Conservation (phyloP, 192 early-diverging fungal species). For the Podila epicladia region DNA sequence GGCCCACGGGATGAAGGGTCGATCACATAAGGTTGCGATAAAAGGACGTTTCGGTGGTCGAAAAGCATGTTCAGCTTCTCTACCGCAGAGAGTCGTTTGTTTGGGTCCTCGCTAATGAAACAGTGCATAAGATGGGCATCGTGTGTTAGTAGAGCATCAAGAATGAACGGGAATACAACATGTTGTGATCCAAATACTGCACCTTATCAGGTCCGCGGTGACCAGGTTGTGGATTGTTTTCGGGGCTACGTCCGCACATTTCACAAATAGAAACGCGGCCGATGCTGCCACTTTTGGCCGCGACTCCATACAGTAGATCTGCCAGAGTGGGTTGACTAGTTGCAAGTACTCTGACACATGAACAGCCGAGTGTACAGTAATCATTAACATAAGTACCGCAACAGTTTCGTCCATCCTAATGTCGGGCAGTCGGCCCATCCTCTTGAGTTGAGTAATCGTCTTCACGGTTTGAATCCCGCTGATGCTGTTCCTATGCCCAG, state of each 20-base stretch:
- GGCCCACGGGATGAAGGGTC: slow-evolving; percentile 57
- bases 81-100: slow-evolving; percentile 47
- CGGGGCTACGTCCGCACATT: slow-evolving; percentile 64
- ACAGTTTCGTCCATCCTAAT: slow-evolving; percentile 55
- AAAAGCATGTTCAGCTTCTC: slow-evolving; percentile 56
- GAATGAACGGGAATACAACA: no score
- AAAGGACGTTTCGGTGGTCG: slow-evolving; percentile 58
- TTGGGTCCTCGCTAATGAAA: slow-evolving; percentile 45
- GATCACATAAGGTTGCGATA: slow-evolving; percentile 57
- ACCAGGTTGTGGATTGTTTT: slow-evolving; percentile 51
- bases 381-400: slow-evolving; percentile 57
- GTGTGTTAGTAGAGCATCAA: neutral
- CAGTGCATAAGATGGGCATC: neutral
- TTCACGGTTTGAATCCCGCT: neutral
- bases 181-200: neutral
- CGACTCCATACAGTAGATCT: slow-evolving; percentile 58
- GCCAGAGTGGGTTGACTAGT: slow-evolving; percentile 56
- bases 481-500: neutral
- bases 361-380: slow-evolving; percentile 61
- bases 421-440: slow-evolving; percentile 38
- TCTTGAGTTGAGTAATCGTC: slow-evolving; percentile 14
- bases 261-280: slow-evolving; percentile 64
- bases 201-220: slow-evolving; percentile 60
- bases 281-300: slow-evolving; percentile 51
- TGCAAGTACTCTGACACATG: slow-evolving; percentile 46